Base-by-base conservation (phyloP, 768 basidiomycete species). In the Mycena crocata region DNA sequence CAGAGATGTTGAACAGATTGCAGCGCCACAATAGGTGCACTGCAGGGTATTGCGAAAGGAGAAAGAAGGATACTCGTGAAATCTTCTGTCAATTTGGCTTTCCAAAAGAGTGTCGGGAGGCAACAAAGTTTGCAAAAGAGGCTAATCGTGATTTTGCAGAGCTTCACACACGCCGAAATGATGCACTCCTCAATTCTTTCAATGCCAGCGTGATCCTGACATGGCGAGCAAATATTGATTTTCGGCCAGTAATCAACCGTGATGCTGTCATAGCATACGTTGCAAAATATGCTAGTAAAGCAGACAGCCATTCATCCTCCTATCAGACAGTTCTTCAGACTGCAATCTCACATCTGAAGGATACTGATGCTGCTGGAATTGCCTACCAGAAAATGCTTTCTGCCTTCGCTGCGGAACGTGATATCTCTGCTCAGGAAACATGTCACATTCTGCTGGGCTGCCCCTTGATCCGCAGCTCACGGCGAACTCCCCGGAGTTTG, bases 151-250 rank as follows among this genome's bases (percentile, higher is more conserved):
- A 67, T 3, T 57, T 62, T 40, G 19, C 46, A 2, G 66, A 67
- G 19, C 56, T 62, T 37, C 51, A 45, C 34, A 68, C 61, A 14
- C 40, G 55, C 28, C 55, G 67, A 28, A 75, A 75, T 71, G 73
- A 75, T 64, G 26, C 31, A n/a, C 28, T 74, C 44, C 42, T 75
- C 3, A 74, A 75, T 42, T 64, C 73, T 2, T 69, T 64, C 46
- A 72, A 73, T 68, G n/a, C 64, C 15, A 48, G 50, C 15, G 57
- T 73, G 17, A 74, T 72, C 31, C 49, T 76, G 3, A 56, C 55
- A 13, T 76, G 73, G 74, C 63, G 71, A 5, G 74, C 71, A 1
- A 76, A 76, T 48, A 76, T 76, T 51, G 73, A 75, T 48, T 70
- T 75, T 24, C 21, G 68, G 55, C 72, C 73, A 21, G 62, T 75